These are phyloP conservation scores for Penicilliopsis zonata DNA, from an alignment of 495 filamentous ascomycete species.

Conservation along the genomic window DNA sequence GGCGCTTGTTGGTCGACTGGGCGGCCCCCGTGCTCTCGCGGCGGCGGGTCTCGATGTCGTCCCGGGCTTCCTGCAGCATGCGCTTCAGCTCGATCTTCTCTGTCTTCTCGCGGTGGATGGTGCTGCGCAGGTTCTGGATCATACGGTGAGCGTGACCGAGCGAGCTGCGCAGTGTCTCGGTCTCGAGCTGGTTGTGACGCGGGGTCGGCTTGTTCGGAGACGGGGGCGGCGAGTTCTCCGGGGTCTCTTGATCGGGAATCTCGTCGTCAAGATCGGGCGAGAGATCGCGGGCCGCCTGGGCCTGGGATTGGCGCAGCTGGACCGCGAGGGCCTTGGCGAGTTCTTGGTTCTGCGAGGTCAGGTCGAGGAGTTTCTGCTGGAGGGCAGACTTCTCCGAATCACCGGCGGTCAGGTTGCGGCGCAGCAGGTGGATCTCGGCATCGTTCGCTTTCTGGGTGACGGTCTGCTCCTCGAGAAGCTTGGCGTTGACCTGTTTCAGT, in stretches of 20 bases:
- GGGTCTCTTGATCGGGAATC: slow-evolving; percentile 57
- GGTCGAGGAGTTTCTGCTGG: slow-evolving; percentile 72
- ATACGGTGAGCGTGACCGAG: slow-evolving; percentile 89
- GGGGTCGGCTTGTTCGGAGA: slow-evolving; percentile 87
- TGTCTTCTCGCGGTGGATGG: slow-evolving; percentile 92
- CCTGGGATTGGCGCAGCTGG: slow-evolving; percentile 55
- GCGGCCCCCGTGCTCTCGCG: slow-evolving; percentile 39
- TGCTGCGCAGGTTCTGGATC: slow-evolving; percentile 88
- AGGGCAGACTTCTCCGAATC: slow-evolving; percentile 64
- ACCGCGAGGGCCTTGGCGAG: slow-evolving; percentile 68
- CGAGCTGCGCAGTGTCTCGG: slow-evolving; percentile 88
- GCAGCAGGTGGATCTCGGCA: slow-evolving; percentile 66
- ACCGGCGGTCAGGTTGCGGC: slow-evolving; percentile 57
- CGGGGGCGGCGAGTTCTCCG: slow-evolving; percentile 80
- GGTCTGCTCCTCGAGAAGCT: slow-evolving; percentile 68
- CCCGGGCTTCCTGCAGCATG: slow-evolving; percentile 89
- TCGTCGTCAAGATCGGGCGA: slow-evolving; percentile 52
- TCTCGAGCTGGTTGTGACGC: slow-evolving; percentile 78
- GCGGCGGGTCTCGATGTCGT: slow-evolving; percentile 75
- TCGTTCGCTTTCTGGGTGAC: slow-evolving; percentile 71
- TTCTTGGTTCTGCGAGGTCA: slow-evolving; percentile 79
- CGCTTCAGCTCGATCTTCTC: slow-evolving; percentile 93
- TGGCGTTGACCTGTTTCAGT: slow-evolving; percentile 62
- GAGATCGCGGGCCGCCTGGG: slow-evolving; percentile 42
- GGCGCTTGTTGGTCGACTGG: slow-evolving; percentile 41